Evolutionary conservation across 306 rosid genomes (phyloP), one percentile per base, ranked within the genome.

Genomic region (Spatholobus suberectus): DNA sequence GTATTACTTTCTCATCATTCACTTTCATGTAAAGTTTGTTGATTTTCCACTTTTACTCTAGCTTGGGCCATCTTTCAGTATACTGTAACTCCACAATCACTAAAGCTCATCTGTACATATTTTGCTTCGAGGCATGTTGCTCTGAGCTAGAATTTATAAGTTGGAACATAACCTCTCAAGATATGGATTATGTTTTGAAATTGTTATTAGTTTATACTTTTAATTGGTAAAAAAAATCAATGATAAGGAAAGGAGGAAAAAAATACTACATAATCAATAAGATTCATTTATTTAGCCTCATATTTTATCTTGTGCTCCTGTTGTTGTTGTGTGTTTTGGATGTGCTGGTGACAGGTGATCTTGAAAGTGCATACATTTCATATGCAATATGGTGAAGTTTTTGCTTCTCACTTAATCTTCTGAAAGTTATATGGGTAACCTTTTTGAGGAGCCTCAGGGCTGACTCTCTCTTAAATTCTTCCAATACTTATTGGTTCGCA

Each of bases 251-350:
- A 41, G 63, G 18, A 61, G 66, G 23, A 24, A 17, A 49, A 27
- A 37, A 4, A 29, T 44, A 32, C 23, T 63, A 17, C 32, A n/a
- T n/a, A 32, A 32, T 66, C 0, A 24, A 40, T 73, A 37, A 26
- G 52, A 66, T 65, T 29, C 11, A 23, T 54, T 52, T 51, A n/a
- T 73, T 65, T 55, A 23, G 26, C 73, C 59, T 69, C 46, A 41
- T 37, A 10, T 54, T 72, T 75, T 65, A 26, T 49, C 26, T 21
- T 38, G 55, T 41, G 23, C 67, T 72, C 20, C 41, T 46, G 10
- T 4, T 73, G 59, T 2, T 72, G 66, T 37, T 66, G 49, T 2
- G 41, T 68, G 66, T 68, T 77, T 57, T 76, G 78, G 78, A 76
- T 43, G 44, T 52, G 59, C 54, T 40, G 40, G 61, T 73, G n/a